Conservation (phyloP, 495 filamentous ascomycete species). For the Hypoxylon subgilvum region DNA sequence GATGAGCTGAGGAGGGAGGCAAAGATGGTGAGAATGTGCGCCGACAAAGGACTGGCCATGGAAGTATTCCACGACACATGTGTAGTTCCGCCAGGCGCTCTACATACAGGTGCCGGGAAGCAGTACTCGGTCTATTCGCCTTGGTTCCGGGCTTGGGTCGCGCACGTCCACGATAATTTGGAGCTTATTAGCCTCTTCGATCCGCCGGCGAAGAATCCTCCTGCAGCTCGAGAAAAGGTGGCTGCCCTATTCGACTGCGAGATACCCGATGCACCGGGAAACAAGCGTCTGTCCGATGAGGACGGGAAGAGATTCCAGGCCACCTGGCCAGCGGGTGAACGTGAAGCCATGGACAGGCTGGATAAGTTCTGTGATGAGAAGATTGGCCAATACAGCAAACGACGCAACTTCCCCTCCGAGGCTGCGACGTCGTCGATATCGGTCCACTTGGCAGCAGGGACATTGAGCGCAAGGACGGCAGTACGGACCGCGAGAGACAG, state of each 20-base stretch:
- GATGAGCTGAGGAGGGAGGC: slow-evolving; percentile 79
- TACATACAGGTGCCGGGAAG: slow-evolving; percentile 67
- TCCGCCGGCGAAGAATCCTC: slow-evolving; percentile 66
- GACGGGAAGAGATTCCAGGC: slow-evolving; percentile 62
- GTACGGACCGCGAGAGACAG: slow-evolving; percentile 67
- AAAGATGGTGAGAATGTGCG: slow-evolving; percentile 63
- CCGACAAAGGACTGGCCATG: slow-evolving; percentile 67
- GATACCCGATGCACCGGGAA: slow-evolving; percentile 69
- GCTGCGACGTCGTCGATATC: slow-evolving; percentile 75
- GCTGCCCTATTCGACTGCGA: slow-evolving; percentile 64
- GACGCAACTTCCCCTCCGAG: slow-evolving; percentile 64
- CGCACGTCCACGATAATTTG: slow-evolving; percentile 70
- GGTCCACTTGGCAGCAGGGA: slow-evolving; percentile 78
- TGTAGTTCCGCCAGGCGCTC: slow-evolving; percentile 73
- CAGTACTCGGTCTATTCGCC: slow-evolving; percentile 87
- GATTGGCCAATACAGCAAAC: slow-evolving; percentile 64
- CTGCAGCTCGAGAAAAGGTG: slow-evolving; percentile 58
- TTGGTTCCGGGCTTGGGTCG: slow-evolving; percentile 80
- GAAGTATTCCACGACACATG: slow-evolving; percentile 78
- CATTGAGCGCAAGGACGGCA: slow-evolving; percentile 77
- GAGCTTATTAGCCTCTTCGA: slow-evolving; percentile 67
- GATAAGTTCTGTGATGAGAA: slow-evolving; percentile 73
- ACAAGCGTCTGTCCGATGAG: slow-evolving; percentile 65
- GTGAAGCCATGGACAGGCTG: slow-evolving; percentile 71
- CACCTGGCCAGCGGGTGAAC: slow-evolving; percentile 82